Evolutionary conservation across 495 filamentous ascomycete species (phyloP).

Genomic region (Lasiosphaeria miniovina): DNA sequence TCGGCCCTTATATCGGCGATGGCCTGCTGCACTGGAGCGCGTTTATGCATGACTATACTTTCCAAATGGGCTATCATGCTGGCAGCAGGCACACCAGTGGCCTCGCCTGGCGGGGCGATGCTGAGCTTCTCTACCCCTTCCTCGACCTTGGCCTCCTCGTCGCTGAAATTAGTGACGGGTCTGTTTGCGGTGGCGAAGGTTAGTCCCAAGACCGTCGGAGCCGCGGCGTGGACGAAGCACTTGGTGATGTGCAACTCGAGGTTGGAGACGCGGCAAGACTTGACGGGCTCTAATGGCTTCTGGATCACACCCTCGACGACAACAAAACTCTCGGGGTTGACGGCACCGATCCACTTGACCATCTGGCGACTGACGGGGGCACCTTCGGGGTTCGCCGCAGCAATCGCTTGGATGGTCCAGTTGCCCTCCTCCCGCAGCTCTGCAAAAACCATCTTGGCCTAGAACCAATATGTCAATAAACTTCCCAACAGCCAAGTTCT

Average conservation of each 20-base stretch:
- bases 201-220: conserved; percentile 65
- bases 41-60: conserved; percentile 87
- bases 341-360: conserved; percentile 81
- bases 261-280: conserved; percentile 69
- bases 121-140: conserved; percentile 55
- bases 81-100: conserved; percentile 63
- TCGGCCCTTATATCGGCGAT: conserved; percentile 77
- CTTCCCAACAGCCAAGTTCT: neutral
- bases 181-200: conserved; percentile 66
- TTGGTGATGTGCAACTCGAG: conserved; percentile 86
- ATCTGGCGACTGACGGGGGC: conserved; percentile 70
- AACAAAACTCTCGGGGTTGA: conserved; percentile 82
- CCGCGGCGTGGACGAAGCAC: conserved; percentile 61
- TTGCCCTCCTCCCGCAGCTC: conserved; percentile 79
- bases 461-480: too few relatives aligned
- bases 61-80: conserved; percentile 73
- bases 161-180: conserved; percentile 60
- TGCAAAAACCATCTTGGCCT: conserved; percentile 81
- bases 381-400: conserved; percentile 55
- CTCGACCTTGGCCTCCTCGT: conserved; percentile 59
- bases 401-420: conserved; percentile 52
- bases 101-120: conserved; percentile 23
- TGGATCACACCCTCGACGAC: conserved; percentile 76
- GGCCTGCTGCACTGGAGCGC: conserved; percentile 82
- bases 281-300: conserved; percentile 78